A percentile compares a stretch with the other conserved stretches of the same genome.
Evolutionary conservation across 805 yeast species (phyloP).

Genomic region (Metschnikowia henanensis): DNA sequence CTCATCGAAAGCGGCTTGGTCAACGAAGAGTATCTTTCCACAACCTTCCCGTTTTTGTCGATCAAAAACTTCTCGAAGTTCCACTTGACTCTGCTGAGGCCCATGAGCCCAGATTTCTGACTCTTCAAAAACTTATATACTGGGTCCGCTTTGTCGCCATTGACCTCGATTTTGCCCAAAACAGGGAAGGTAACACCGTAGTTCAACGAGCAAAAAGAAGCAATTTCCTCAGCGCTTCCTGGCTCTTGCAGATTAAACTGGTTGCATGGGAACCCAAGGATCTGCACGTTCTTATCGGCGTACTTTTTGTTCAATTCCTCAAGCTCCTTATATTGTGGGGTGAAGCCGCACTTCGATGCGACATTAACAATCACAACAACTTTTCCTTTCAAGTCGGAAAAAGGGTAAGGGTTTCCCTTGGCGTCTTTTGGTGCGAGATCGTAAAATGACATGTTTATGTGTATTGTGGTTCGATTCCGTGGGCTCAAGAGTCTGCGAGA

Average conservation of each 20-base stretch:
- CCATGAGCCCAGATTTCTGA: conserved; percentile 48
- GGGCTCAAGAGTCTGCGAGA: neutral
- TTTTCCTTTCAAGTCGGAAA: conserved; percentile 67
- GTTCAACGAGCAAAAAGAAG: conserved; percentile 69
- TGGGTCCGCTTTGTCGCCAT: conserved; percentile 79
- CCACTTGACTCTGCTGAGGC: conserved; percentile 44
- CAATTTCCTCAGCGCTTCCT: conserved; percentile 56
- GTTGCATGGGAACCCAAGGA: conserved; percentile 47
- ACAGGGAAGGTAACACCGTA: conserved; percentile 93
- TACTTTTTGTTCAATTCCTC: conserved; percentile 44
- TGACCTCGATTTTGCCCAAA: conserved; percentile 83
- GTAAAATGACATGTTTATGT: conserved; percentile 57
- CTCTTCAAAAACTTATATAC: conserved; percentile 77
- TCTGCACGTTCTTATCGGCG: conserved; percentile 34
- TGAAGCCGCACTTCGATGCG: conserved; percentile 68
- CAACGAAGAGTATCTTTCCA: conserved; percentile 65
- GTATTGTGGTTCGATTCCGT: no score
- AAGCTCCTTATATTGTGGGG: conserved; percentile 43
- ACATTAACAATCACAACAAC: conserved; percentile 84
- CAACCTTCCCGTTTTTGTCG: conserved; percentile 42
- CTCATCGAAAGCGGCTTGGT: conserved; percentile 39
- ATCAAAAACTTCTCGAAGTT: conserved; percentile 46
- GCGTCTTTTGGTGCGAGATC: conserved; percentile 63
- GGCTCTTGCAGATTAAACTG: conserved; percentile 47
- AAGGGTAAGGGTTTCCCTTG: conserved; percentile 57